phyloP scores from a whole-genome alignment of 164 flowering plant species.

The Magnolia changhungtana region DNA sequence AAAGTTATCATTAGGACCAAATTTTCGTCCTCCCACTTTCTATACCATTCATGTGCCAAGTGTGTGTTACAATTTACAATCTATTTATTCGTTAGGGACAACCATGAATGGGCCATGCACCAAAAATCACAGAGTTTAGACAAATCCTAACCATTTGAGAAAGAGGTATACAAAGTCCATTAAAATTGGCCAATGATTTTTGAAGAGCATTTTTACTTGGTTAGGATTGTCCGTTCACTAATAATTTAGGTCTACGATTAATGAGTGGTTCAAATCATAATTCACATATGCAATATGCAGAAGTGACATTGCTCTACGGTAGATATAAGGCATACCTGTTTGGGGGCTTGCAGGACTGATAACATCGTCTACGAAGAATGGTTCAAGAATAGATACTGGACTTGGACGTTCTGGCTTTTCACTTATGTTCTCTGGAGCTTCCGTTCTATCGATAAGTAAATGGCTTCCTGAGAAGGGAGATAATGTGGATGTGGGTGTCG shows the following conservation, averaged over 20 bases:
- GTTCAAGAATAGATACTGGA: conserved; percentile 88
- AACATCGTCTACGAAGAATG: conserved; percentile 57
- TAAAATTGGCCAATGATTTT: background rate
- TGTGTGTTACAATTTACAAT: too few species aligned
- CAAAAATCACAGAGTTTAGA: too few species aligned
- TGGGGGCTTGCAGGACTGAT: conserved; percentile 50
- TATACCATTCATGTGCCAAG: too few species aligned
- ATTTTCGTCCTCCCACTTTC: too few species aligned
- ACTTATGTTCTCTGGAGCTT: conserved; percentile 29
- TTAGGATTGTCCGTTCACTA: background rate
- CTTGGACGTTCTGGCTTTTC: conserved; percentile 56
- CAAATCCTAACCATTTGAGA: too few species aligned
- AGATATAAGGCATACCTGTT: conserved; percentile 40
- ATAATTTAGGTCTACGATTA: background rate
- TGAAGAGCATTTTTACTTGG: background rate
- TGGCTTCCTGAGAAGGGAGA: conserved; percentile 29
- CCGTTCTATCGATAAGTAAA: conserved; percentile 23
- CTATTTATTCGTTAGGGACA: too few species aligned
- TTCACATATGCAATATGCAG: background rate
- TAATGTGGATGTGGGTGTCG: conserved; percentile 24
- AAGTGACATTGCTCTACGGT: background rate
- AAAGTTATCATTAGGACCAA: too few species aligned
- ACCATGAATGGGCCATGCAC: too few species aligned
- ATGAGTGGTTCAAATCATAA: background rate
- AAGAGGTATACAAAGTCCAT: background rate